Base-by-base conservation (phyloP, 495 filamentous ascomycete species). In the Oidiodendron maius region DNA sequence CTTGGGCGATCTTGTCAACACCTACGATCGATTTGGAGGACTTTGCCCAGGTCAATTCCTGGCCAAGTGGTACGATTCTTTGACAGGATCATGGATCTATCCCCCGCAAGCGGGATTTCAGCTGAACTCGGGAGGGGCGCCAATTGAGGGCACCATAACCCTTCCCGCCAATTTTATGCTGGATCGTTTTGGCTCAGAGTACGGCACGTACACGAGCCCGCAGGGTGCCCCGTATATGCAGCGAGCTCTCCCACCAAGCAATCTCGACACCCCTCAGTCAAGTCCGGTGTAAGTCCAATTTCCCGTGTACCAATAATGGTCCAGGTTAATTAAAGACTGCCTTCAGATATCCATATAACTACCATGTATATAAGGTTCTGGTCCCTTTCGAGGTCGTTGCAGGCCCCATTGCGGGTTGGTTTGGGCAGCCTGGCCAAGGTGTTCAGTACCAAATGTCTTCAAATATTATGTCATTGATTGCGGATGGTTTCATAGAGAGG, bases 351-450 rank as follows among this genome's bases (percentile, higher is more conserved):
- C 72, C 72, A 15, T 77, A 71, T 51, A 79, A 76, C 43, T 82
- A 82, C 51, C 66, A 75, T 54, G 65, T 79, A 1, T 82, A 80
- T 55, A 56, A 65, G 17, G 75, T 81, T 26, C 57, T 49, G 0
- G 64, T 63, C 53, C 57, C 63, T 2, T 64, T 82, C 25, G 48
- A 49, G 5, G 72, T 74, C 1, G 42, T 60, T 1, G 52, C 71
- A 4, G 78, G 78, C 1, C 74, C 75, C 1, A 74, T 79, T 42
- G 67, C 71, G 22, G 64, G 72, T 11, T 80, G 70, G 72, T 82
- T 78, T 57, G 75, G 72, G 16, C 78, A 82, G 64, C 74, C 75
- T 0, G 78, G 78, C 0, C 61, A 72, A 51, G 78, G 78, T 3
- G 65, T 71, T 4, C 78, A 81, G 60, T 76, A 48, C 39, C 6